Base-by-base conservation (phyloP, 768 basidiomycete genomes). In the Gyrodon lividus region DNA sequence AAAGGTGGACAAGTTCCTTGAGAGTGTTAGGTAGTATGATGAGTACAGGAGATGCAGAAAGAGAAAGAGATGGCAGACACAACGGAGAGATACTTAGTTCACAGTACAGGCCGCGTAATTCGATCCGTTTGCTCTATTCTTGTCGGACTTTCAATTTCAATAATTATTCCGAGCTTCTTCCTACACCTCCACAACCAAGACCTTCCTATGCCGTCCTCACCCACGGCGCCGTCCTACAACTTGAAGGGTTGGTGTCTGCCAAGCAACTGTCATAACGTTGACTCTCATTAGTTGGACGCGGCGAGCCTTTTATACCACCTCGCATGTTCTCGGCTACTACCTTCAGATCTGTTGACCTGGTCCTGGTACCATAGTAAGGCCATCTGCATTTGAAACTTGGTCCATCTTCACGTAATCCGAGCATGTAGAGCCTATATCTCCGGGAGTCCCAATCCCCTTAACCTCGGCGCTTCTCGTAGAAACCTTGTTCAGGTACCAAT, bases 81-180 rank as follows among this genome's bases (percentile, higher is more conserved):
- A 35, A 6, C 13, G 34, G 34, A 6, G 16, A 20, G 13, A 5
- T 13, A 40, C 17, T 10, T 22, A 19, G 5, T n/a, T 39, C 22
- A 13, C 23, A 28, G 30, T n/a, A n/a, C n/a, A 48, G 55, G 52
- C 55, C 55, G 55, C 55, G 55, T 57, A 56, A 56, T 53, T 49
- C 47, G 28, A 13, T 39, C 16, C 7, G 28, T 39, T 26, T 5
- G 33, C 48, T 20, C 48, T 24, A 17, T 37, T 17, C 35, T 13
- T 13, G 35, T 46, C 52, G 52, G 52, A 54, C 38, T 48, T 48
- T 44, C 35, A 54, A 54, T 12, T 31, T 14, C 1, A 0, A n/a
- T n/a, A 31, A n/a, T 41, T 41, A 50, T 23, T 50, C 39, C 48
- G 38, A 41, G 17, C 17, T 50, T 31, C 16, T 50, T 42, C 37